Percentiles rank a stretch among this genome's conserved stretches.
Conservation (phyloP, 2,329 filamentous ascomycete species). For the Claviceps capensis region DNA sequence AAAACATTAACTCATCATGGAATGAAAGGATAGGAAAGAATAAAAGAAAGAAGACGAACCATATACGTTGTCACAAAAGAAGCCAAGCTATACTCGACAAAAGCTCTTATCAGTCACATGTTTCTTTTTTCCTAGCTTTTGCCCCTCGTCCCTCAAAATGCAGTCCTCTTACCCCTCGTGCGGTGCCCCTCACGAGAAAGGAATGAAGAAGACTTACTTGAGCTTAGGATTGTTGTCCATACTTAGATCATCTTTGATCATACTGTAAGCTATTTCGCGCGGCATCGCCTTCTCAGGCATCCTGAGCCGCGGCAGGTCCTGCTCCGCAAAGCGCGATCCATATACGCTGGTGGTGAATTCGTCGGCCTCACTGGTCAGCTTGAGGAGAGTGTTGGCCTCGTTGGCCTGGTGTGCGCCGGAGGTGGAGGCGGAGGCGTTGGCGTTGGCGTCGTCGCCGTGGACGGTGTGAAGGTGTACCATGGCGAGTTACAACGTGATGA, state of each 20-base stretch:
- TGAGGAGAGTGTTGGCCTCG: conserved; percentile 23
- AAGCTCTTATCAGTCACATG: neutral
- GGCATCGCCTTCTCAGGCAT: conserved; percentile 92
- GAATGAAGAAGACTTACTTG: conserved; percentile 35
- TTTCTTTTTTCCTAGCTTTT: neutral
- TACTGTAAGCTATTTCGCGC: conserved; percentile 78
- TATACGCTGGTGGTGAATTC: conserved; percentile 71
- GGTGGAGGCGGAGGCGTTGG: neutral
- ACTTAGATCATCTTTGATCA: conserved; percentile 92
- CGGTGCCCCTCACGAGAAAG: neutral
- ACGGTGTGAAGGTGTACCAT: conserved; percentile 41
- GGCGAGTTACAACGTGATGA: conserved; percentile 1
- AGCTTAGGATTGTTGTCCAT: conserved; percentile 85
- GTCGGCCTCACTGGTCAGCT: conserved; percentile 38
- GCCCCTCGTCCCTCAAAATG: no score
- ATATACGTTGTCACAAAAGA: conserved; percentile 96
- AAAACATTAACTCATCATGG: no score
- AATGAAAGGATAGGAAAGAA: neutral
- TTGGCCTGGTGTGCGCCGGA: conserved; percentile 17
- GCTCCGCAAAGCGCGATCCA: conserved; percentile 67
- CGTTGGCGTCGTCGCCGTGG: conserved; percentile 8
- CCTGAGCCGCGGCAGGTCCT: conserved; percentile 68
- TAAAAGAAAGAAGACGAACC: conserved; percentile 45
- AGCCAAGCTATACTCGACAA: conserved; percentile 65
- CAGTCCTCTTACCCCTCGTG: neutral